Evolutionary conservation across 1,139 yeast genomes (phyloP).

Genomic region (Arxiozyma slooffiae): DNA sequence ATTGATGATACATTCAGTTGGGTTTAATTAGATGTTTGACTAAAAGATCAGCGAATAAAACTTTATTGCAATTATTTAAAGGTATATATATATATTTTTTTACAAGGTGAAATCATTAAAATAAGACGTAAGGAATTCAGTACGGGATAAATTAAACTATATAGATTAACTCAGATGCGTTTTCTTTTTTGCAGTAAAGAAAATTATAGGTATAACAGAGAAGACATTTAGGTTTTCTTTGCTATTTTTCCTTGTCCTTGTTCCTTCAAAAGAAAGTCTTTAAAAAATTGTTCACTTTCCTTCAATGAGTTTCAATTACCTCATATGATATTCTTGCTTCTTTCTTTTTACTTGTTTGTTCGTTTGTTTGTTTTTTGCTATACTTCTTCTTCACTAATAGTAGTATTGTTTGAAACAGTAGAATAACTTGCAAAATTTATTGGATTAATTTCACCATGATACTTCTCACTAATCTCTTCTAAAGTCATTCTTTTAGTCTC

Average conservation of each 20-base stretch:
- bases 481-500: slow-evolving; percentile 86
- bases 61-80: no score
- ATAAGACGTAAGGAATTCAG: no score
- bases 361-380: not conserved
- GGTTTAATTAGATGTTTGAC: no score
- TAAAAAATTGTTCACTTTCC: no score
- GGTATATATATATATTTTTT: no score
- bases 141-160: not conserved
- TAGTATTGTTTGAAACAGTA: slow-evolving; percentile 1
- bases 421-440: slow-evolving; percentile 9
- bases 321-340: not conserved
- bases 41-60: not conserved
- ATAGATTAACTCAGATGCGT: not conserved
- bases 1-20: no score
- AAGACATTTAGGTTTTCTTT: no score
- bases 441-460: slow-evolving; percentile 60
- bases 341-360: not conserved
- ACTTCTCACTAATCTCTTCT: slow-evolving; percentile 67
- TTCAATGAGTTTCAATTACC: not conserved
- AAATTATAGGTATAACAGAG: no score
- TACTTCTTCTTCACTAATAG: slow-evolving; percentile 1
- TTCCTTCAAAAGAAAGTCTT: not conserved
- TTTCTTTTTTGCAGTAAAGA: no score
- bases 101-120: no score
- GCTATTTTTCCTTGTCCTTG: not conserved